Evolutionary conservation across 164 flowering plant species (phyloP).

Genomic region (Malania oleifera): DNA sequence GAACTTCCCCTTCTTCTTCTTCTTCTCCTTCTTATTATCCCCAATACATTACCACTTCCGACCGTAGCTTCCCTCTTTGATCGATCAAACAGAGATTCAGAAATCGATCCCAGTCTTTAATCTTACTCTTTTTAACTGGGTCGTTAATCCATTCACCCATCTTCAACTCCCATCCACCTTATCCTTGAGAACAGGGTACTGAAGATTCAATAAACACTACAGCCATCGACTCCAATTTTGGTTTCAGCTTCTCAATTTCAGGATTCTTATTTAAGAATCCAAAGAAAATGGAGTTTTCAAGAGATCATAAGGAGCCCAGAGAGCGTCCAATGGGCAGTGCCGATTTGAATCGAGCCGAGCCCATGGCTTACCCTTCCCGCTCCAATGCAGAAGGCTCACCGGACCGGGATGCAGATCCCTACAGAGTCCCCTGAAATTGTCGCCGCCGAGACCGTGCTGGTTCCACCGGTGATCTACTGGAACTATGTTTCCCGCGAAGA

Average conservation of each 20-base stretch:
- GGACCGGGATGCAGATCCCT: conserved; percentile 87
- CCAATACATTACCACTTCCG: too few relatives aligned
- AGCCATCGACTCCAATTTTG: too few relatives aligned
- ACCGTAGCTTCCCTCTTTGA: too few relatives aligned
- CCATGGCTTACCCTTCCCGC: conserved; percentile 97
- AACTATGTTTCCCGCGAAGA: conserved; percentile 77
- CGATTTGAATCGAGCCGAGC: conserved; percentile 61
- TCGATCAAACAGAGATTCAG: too few relatives aligned
- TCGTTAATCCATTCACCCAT: too few relatives aligned
- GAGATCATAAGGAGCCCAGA: conserved; percentile 95
- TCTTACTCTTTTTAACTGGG: too few relatives aligned
- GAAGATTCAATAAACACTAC: too few relatives aligned
- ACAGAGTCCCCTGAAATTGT: conserved; percentile 73
- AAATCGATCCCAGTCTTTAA: too few relatives aligned
- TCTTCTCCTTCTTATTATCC: background rate
- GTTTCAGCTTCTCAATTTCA: too few relatives aligned
- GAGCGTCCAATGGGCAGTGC: conserved; percentile 84
- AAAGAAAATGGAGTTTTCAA: conserved; percentile 42
- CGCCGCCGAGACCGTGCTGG: conserved; percentile 92
- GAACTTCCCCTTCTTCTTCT: background rate
- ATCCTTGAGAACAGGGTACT: too few relatives aligned
- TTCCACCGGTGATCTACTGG: conserved; percentile 92
- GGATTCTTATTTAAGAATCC: conserved; percentile 34
- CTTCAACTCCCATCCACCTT: too few relatives aligned
- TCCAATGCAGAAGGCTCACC: conserved; percentile 90